Base-by-base conservation (phyloP, 495 filamentous ascomycete genomes). In the Penicillium maclennaniae region DNA sequence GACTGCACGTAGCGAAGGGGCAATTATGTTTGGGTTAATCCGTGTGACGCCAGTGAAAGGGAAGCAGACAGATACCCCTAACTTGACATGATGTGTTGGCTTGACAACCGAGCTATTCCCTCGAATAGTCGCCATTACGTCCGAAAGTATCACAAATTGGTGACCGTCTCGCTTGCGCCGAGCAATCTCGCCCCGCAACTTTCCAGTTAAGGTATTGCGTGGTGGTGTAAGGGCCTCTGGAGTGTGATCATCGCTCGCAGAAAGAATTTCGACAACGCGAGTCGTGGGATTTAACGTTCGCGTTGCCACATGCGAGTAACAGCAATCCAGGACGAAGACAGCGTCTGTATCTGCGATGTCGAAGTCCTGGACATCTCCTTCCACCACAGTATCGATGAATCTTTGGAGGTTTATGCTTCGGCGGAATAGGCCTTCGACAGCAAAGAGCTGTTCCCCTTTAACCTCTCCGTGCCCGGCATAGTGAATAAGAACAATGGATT, bases 151-250 rank as follows among this genome's bases (percentile, higher is more conserved):
- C 45, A 59, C 45, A 50, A 47, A 28, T 6, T 42, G 42, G 25
- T 59, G 50, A 40, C 56, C 51, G 38, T 44, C 44, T 31, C 37
- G 41, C 43, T 54, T 54, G 17, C 56, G 38, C 40, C 38, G 50
- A 46, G 40, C 45, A 41, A 59, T 59, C 47, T 59, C 51, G 27
- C 34, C 51, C 31, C 45, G 28, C 27, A 59, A 34, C 42, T 59
- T 54, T 28, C 45, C 51, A 36, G 51, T 58, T 19, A 58, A 58
- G 26, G 55, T 58, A 49, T 48, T 58, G 17, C 45, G 27, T 31
- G 55, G 55, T 37, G 55, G 21, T 2, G 28, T 14, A 47, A 51
- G 27, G 31, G 49, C 49, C 37, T 36, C 14, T 28, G 49, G 49
- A 43, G 43, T 58, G 6, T 27, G 1, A 34, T 47, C 45, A 38